A percentile compares a stretch with the other conserved stretches of the same genome.
phyloP scores from a whole-genome alignment of 2,329 filamentous ascomycete species.

The Beauveria brongniartii region DNA sequence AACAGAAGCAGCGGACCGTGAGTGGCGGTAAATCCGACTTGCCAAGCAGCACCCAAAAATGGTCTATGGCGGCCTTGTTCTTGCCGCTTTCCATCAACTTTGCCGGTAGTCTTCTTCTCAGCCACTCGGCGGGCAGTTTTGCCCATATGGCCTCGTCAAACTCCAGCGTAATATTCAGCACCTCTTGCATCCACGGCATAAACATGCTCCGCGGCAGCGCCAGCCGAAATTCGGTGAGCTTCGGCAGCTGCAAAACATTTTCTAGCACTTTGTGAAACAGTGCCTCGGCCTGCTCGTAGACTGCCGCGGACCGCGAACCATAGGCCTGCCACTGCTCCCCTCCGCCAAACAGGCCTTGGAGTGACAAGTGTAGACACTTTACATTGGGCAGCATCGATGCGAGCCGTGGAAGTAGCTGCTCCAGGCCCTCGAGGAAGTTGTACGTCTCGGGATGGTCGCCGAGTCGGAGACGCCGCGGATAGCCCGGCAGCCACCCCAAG shows the following conservation, averaged over 20 bases:
- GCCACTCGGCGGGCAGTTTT: background rate
- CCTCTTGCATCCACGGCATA: conserved; percentile 1
- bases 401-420: background rate
- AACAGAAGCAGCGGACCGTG: background rate
- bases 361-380: background rate
- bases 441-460: background rate
- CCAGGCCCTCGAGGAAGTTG: background rate
- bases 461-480: background rate
- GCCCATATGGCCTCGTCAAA: background rate
- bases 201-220: background rate
- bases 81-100: background rate
- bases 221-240: background rate
- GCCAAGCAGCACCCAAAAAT: background rate
- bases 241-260: background rate
- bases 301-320: background rate
- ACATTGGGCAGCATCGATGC: background rate
- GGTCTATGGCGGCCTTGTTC: background rate
- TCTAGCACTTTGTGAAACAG: background rate
- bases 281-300: background rate
- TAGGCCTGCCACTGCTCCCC: background rate
- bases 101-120: background rate
- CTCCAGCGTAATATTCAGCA: background rate
- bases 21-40: background rate
- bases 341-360: background rate
- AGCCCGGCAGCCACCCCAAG: background rate